phyloP scores from a whole-genome alignment of 2,329 filamentous ascomycete species.

The Talaromyces sp. region DNA sequence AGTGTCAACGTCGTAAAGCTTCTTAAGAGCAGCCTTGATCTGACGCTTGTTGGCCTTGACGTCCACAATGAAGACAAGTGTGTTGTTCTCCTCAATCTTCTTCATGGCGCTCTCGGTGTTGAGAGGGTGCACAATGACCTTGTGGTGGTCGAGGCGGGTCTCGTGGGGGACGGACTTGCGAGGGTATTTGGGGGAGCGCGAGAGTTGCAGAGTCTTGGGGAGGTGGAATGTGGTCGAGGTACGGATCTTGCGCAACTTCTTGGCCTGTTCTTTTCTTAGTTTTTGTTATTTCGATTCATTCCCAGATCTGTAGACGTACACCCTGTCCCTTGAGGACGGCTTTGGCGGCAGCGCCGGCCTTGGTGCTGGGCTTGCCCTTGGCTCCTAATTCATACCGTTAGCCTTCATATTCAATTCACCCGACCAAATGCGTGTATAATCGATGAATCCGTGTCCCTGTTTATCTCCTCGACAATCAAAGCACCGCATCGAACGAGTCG shows the following conservation, averaged over 20 bases:
- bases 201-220: slow-evolving; percentile 92
- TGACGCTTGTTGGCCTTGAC: slow-evolving; percentile 99
- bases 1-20: slow-evolving; percentile 96
- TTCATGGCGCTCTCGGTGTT: slow-evolving; percentile 99
- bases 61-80: slow-evolving; percentile 94
- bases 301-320: slow-evolving; percentile 58
- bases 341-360: slow-evolving; percentile 93
- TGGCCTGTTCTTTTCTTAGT: slow-evolving; percentile 55
- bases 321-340: slow-evolving; percentile 94
- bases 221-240: slow-evolving; percentile 93
- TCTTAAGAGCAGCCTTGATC: slow-evolving; percentile 98
- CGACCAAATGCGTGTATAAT: slow-evolving; percentile 1
- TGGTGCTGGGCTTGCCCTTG: slow-evolving; percentile 49
- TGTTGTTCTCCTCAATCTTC: slow-evolving; percentile 99
- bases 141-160: slow-evolving; percentile 93
- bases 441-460: background rate
- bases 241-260: slow-evolving; percentile 92
- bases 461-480: slow-evolving; percentile 14
- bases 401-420: background rate
- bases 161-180: slow-evolving; percentile 89
- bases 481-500: background rate
- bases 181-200: slow-evolving; percentile 90
- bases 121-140: slow-evolving; percentile 95
- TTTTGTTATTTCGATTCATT: background rate
- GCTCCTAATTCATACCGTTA: slow-evolving; percentile 15